Percentiles rank a stretch among this genome's conserved stretches.
Evolutionary conservation across 1,284 basidiomycete species (phyloP).

Genomic region (Inonotus obliquus): DNA sequence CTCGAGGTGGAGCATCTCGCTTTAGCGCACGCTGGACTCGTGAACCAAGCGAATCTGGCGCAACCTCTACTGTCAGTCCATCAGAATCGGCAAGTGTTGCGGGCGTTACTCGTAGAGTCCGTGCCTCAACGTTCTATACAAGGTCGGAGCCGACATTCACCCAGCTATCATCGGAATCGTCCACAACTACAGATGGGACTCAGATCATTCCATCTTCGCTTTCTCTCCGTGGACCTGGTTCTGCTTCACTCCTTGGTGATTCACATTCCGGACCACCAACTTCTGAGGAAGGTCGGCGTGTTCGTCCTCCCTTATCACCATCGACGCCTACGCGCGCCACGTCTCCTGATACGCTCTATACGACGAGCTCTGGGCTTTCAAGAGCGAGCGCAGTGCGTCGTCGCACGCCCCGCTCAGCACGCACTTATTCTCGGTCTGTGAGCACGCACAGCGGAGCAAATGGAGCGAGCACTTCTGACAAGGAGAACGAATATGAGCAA

Average conservation of each 20-base stretch:
- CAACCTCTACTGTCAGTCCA: constrained; percentile 1
- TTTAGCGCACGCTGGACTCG: constrained; percentile 16
- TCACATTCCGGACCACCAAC: constrained; percentile 41
- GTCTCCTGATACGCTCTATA: constrained; percentile 12
- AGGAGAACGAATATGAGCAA: constrained; percentile 42
- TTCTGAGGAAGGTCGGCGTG: constrained; percentile 13
- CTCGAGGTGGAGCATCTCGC: constrained; percentile 8
- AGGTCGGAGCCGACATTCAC: constrained; percentile 29
- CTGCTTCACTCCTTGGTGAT: constrained; percentile 53
- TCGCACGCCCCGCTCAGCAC: constrained; percentile 38
- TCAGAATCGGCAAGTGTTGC: constrained; percentile 24
- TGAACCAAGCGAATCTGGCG: constrained; percentile 9
- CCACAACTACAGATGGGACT: constrained; percentile 31
- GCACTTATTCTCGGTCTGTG: constrained; percentile 33
- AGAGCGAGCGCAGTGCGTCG: constrained; percentile 56
- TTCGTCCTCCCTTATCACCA: constrained; percentile 18
- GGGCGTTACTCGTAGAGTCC: constrained; percentile 24
- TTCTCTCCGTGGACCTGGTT: constrained; percentile 49
- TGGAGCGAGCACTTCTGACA: constrained; percentile 39
- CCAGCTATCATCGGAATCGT: neutral
- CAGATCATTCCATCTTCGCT: constrained; percentile 47
- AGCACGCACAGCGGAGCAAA: constrained; percentile 5
- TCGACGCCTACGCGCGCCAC: constrained; percentile 21
- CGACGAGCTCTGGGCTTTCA: constrained; percentile 34
- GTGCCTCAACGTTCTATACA: constrained; percentile 32